These are phyloP conservation scores for Pleurostoma richardsiae DNA, from an alignment of 2,329 filamentous ascomycete genomes.

Conservation along the genomic window DNA sequence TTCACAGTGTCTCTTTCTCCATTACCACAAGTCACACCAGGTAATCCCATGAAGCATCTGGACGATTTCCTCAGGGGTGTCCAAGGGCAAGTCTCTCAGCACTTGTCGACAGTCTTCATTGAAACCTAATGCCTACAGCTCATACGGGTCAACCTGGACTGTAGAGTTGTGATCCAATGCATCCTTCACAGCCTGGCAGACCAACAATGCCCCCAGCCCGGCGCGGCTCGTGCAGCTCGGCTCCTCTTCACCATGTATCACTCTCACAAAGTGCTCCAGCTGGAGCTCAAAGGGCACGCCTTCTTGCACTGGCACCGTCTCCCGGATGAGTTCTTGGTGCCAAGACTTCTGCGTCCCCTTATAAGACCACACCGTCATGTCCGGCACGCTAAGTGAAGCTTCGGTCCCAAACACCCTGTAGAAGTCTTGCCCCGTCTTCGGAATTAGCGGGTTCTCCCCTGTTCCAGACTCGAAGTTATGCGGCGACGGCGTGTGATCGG, in stretches of 20 bases:
- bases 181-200: constrained; percentile 5
- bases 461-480: constrained; percentile 53
- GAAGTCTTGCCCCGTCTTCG: constrained; percentile 33
- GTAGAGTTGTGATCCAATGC: constrained; percentile 2
- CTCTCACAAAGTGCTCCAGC: constrained; percentile 2
- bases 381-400: constrained; percentile 10
- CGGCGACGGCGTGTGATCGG: constrained; percentile 44
- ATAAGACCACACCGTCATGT: constrained; percentile 7
- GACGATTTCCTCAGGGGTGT: too few relatives aligned
- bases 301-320: constrained; percentile 1
- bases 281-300: constrained; percentile 7
- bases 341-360: background rate
- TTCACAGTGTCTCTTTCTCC: too few relatives aligned
- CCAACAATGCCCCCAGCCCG: constrained; percentile 5
- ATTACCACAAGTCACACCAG: too few relatives aligned
- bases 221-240: constrained; percentile 4
- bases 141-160: constrained; percentile 1
- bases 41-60: too few relatives aligned
- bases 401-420: constrained; percentile 37
- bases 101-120: too few relatives aligned
- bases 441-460: constrained; percentile 52
- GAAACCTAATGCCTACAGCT: too few relatives aligned
- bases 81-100: too few relatives aligned
- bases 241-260: constrained; percentile 1
- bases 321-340: constrained; percentile 1